Conservation (phyloP, 352 stramenopile species). For the Salisapilia sapeloensis region DNA sequence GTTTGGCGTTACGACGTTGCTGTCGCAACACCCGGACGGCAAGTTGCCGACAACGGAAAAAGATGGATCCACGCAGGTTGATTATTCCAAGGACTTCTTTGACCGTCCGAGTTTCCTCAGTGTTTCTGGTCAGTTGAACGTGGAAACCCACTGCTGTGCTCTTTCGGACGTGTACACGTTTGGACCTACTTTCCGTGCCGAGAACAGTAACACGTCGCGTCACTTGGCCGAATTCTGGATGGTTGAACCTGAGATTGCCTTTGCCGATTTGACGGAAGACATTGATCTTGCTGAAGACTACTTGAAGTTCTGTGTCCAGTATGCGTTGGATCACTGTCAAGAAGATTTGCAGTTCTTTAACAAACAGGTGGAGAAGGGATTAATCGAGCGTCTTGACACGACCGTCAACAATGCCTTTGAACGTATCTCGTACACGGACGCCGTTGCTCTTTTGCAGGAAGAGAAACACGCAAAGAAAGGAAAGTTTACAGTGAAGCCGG, state of each 20-base stretch:
- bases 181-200: slow-evolving; percentile 96
- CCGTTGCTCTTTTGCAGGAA: slow-evolving; percentile 83
- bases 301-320: slow-evolving; percentile 89
- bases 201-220: slow-evolving; percentile 97
- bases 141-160: slow-evolving; percentile 87
- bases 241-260: slow-evolving; percentile 92
- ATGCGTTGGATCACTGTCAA: slow-evolving; percentile 83
- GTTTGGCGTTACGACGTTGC: slow-evolving; percentile 88
- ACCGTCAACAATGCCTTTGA: slow-evolving; percentile 40
- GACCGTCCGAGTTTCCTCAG: slow-evolving; percentile 76
- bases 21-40: slow-evolving; percentile 66
- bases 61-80: slow-evolving; percentile 38
- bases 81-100: slow-evolving; percentile 89
- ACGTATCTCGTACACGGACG: slow-evolving; percentile 90
- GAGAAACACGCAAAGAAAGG: slow-evolving; percentile 64
- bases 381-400: slow-evolving; percentile 39
- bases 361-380: slow-evolving; percentile 81
- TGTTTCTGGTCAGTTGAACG: slow-evolving; percentile 96
- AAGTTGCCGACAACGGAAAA: slow-evolving; percentile 38
- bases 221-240: slow-evolving; percentile 98
- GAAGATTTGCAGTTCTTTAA: slow-evolving; percentile 93
- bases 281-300: slow-evolving; percentile 94
- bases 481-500: slow-evolving; percentile 80
- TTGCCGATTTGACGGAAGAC: slow-evolving; percentile 81
- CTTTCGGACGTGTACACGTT: slow-evolving; percentile 94